These are phyloP conservation scores for Debaryomyces tyrocola DNA, from an alignment of 805 yeast genomes.

Conservation along the genomic window DNA sequence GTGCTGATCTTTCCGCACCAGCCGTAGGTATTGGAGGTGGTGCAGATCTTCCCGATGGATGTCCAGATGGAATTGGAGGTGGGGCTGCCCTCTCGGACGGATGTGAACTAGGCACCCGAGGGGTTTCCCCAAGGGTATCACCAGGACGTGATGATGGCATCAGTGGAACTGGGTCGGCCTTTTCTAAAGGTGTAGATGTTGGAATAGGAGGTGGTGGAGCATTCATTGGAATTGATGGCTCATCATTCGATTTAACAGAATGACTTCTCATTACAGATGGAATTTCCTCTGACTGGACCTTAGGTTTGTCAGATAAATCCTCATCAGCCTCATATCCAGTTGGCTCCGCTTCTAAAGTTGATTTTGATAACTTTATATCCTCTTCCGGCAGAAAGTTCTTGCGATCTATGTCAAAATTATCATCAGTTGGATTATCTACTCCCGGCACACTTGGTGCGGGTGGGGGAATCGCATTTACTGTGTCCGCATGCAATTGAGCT, in stretches of 20 bases:
- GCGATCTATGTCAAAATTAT: not conserved
- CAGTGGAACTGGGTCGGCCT: slow-evolving; percentile 4
- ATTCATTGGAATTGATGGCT: slow-evolving; percentile 8
- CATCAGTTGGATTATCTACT: not conserved
- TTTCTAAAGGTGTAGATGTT: slow-evolving; percentile 4
- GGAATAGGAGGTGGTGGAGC: slow-evolving; percentile 13
- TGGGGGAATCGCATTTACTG: not conserved
- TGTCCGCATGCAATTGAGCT: not conserved
- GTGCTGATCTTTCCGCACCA: slow-evolving; percentile 7
- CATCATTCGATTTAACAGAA: not conserved
- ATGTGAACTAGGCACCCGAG: slow-evolving; percentile 15
- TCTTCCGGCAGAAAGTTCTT: slow-evolving; percentile 7
- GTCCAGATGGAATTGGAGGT: not conserved
- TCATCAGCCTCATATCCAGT: slow-evolving; percentile 78
- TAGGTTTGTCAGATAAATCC: slow-evolving; percentile 31
- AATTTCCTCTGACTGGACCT: slow-evolving; percentile 11
- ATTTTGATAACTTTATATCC: slow-evolving; percentile 11
- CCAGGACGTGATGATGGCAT: slow-evolving; percentile 14
- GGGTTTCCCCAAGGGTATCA: slow-evolving; percentile 2
- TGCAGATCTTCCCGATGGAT: not conserved
- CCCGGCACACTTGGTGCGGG: not conserved
- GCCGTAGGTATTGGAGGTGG: not conserved
- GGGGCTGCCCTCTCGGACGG: not conserved
- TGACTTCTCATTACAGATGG: slow-evolving; percentile 1
- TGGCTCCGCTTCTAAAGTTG: slow-evolving; percentile 22